Evolutionary conservation across 108 stramenopile genomes (phyloP), one percentile per base, ranked within the genome.

Genomic region (Cyclotella atomus): DNA sequence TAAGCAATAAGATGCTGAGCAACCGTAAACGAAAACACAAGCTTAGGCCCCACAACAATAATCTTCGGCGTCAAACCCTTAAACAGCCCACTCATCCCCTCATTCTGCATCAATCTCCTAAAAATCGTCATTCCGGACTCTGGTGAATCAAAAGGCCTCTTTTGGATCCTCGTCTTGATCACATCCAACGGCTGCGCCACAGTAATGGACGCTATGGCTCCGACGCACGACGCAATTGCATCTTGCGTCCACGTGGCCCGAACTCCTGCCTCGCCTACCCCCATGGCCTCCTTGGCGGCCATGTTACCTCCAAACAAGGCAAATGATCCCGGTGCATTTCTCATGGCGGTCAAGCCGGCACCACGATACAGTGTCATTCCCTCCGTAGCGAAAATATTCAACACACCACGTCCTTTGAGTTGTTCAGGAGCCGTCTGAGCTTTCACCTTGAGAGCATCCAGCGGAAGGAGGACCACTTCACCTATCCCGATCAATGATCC

Each of bases 401-500:
- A 30, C 1, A 92, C 62, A 28, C 91, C 91, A 15, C 89, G 79
- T 34, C 91, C 91, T 32, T 46, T 56, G 21, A 92, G 62, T 32
- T 82, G 76, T 57, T 88, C 85, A 5, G 89, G 91, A 65, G 83
- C 76, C 30, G 91, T 92, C 76, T 92, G 91, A 3, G 89, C 88
- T 82, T 91, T 90, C 65, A 92, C 87, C 76, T 92, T 92, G 34
- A 92, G 84, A 19, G 87, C 88, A 74, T 92, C 89, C 28, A 92
- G 71, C 21, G 91, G 91, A 17, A 92, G 84, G 24, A 92, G 84
- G 45, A 78, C 79, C 36, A 92, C 84, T 86, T 92, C 91, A 25
- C 91, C 91, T 27, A 92, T 76, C 2, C 91, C 91, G 44, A 92
- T 92, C 16, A 92, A 50, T 59, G 83, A 76, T 59, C 91, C 91